Evolutionary conservation across 2,329 filamentous ascomycete species (phyloP).

Genomic region (Phyllosticta citriasiana): DNA sequence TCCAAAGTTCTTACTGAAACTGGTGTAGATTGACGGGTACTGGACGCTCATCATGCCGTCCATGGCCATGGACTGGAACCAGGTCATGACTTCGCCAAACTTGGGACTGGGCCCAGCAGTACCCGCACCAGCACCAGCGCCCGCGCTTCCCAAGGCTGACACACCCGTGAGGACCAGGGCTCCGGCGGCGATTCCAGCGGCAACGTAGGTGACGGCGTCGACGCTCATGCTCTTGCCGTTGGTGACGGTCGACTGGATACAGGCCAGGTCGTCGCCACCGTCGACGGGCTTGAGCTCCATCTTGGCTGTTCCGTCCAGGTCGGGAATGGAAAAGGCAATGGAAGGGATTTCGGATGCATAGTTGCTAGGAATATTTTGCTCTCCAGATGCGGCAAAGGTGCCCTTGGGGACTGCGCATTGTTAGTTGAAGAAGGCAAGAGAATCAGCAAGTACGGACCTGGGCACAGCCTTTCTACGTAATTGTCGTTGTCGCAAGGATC

Average conservation of each 20-base stretch:
- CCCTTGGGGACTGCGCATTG: slow-evolving; percentile 55
- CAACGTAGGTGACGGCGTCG: slow-evolving; percentile 70
- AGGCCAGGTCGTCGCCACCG: slow-evolving; percentile 57
- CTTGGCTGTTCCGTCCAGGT: slow-evolving; percentile 78
- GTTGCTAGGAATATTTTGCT: slow-evolving; percentile 58
- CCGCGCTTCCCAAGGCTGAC: slow-evolving; percentile 52
- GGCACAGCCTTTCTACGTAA: slow-evolving; percentile 67
- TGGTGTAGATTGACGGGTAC: slow-evolving; percentile 79
- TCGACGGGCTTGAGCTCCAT: slow-evolving; percentile 60
- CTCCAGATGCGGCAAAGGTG: slow-evolving; percentile 61
- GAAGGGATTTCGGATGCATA: slow-evolving; percentile 69
- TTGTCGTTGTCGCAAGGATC: slow-evolving; percentile 66
- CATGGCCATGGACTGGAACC: slow-evolving; percentile 89
- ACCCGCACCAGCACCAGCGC: slow-evolving; percentile 41
- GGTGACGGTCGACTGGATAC: slow-evolving; percentile 67
- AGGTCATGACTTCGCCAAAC: slow-evolving; percentile 75
- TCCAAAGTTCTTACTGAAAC: slow-evolving; percentile 85
- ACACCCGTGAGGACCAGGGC: slow-evolving; percentile 65
- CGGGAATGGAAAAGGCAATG: slow-evolving; percentile 84
- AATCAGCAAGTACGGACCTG: slow-evolving; percentile 46
- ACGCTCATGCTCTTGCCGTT: slow-evolving; percentile 79
- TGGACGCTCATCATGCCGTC: slow-evolving; percentile 93
- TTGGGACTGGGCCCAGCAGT: slow-evolving; percentile 61
- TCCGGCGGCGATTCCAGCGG: slow-evolving; percentile 75
- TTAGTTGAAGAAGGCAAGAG: slow-evolving; percentile 13